Evolutionary conservation across 2,329 filamentous ascomycete genomes (phyloP).

Genomic region (Colletotrichum kahawae): DNA sequence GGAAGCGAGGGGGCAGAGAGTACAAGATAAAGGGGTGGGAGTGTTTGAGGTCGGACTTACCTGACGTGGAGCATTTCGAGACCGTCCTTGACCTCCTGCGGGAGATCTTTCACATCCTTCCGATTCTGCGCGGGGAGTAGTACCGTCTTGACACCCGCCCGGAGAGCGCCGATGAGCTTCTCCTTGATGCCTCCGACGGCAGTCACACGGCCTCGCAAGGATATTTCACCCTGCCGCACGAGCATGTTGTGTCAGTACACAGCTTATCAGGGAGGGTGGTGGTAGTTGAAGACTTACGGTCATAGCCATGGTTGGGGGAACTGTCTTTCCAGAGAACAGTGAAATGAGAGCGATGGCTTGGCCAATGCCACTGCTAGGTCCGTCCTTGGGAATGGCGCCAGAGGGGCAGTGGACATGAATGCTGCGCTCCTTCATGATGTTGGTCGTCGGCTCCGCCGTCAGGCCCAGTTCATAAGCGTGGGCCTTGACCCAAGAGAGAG

Average conservation of each 20-base stretch:
- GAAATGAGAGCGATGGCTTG: constrained; percentile 94
- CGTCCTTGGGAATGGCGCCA: constrained; percentile 94
- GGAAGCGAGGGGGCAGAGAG: constrained; percentile 13
- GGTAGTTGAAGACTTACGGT: constrained; percentile 61
- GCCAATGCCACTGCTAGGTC: constrained; percentile 84
- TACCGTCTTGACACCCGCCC: constrained; percentile 94
- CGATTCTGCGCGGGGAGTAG: constrained; percentile 85
- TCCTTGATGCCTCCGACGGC: constrained; percentile 98
- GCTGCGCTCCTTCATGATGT: constrained; percentile 94
- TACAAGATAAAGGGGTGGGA: constrained; percentile 46
- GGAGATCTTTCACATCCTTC: constrained; percentile 91
- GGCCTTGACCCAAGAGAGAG: constrained; percentile 94
- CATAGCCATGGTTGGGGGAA: constrained; percentile 95
- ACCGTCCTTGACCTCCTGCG: constrained; percentile 85
- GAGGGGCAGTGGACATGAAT: constrained; percentile 97
- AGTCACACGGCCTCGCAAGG: constrained; percentile 86
- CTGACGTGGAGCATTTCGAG: constrained; percentile 88
- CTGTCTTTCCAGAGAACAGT: constrained; percentile 82
- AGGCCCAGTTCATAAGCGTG: constrained; percentile 92
- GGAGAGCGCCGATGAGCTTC: constrained; percentile 92
- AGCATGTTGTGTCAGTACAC: constrained; percentile 13
- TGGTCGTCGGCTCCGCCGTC: constrained; percentile 78
- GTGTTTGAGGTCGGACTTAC: constrained; percentile 55
- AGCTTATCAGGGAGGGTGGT: not conserved
- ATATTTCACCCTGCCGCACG: constrained; percentile 65